Evolutionary conservation across 1,284 basidiomycete species (phyloP), one percentile per base, ranked within the genome.

Genomic region (Leccinum glutinopallens): DNA sequence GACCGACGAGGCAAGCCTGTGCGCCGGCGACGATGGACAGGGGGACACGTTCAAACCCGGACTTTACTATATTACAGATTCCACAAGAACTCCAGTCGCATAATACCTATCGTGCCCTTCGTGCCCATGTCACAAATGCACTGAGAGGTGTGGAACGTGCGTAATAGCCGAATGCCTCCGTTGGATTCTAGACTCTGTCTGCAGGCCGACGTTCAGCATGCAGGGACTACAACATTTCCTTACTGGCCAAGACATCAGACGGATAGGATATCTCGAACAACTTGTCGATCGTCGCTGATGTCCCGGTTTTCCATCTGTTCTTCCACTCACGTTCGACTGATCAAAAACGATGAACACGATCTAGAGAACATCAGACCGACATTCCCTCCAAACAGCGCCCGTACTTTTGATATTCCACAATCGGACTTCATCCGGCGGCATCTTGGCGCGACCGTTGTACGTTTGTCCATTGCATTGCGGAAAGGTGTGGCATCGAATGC

Each of bases 71-170:
- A 64, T 76, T 80, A 72, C 87, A 89, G 63, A 88, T 85, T 4
- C 87, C 87, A 66, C 87, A 89, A 22, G 86, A 87, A 60, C 76
- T 78, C 76, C 84, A 85, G 64, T 78, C 77, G 73, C 87, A 89
- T 15, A 86, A 71, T 0, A 71, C 69, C 2, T 32, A 32, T 32
- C 1, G 79, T 70, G 41, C 81, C 79, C 64, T 84, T 84, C 17
- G 79, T 79, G 10, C 87, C 87, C 65, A 89, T 75, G 71, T 89
- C 85, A 73, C 87, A 89, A 46, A 89, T 85, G 68, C 87, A 87
- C 65, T 87, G 86, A 2, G 84, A 79, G 63, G 84, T 81, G 66
- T 88, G 83, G 69, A 86, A 88, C 46, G 83, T 85, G 65, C 81
- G 80, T 58, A 87, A 77, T 69, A 85, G 80, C 65, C 78, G 77